phyloP scores from a whole-genome alignment of 148 eudicot species.

The Camellia lanceoleosa region DNA sequence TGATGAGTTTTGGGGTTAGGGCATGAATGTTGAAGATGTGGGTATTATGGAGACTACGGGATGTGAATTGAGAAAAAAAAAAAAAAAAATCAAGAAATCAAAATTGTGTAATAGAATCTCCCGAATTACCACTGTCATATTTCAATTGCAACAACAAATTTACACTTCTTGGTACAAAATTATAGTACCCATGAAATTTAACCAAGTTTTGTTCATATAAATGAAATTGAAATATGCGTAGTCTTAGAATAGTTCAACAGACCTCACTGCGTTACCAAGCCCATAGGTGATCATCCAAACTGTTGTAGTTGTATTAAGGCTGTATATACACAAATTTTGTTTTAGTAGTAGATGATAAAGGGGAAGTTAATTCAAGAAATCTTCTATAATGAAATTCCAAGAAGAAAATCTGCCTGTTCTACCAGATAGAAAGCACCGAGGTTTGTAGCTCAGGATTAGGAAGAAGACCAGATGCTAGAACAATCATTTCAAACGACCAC shows the following conservation, averaged over 20 bases:
- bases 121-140: too few species aligned
- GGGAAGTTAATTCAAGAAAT: neutral
- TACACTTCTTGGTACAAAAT: neutral
- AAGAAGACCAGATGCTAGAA: constrained; percentile 80
- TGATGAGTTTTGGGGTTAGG: too few species aligned
- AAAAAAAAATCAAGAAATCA: too few species aligned
- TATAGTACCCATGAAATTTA: neutral
- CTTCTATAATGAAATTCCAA: neutral
- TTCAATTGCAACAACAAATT: too few species aligned
- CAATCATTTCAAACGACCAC: constrained; percentile 55
- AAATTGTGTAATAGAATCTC: too few species aligned
- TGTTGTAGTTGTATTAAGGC: constrained; percentile 66
- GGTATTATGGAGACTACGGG: too few species aligned
- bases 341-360: neutral
- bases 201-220: neutral
- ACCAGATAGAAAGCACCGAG: constrained; percentile 85
- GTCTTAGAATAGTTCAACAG: neutral
- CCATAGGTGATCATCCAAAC: constrained; percentile 84
- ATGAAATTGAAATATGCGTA: too few species aligned
- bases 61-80: too few species aligned
- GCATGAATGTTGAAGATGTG: too few species aligned
- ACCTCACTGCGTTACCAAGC: constrained; percentile 78
- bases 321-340: constrained; percentile 17
- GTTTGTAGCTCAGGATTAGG: constrained; percentile 87
- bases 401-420: neutral